Base-by-base conservation (phyloP, 2,329 filamentous ascomycete genomes). In the Epichloe gansuensis region DNA sequence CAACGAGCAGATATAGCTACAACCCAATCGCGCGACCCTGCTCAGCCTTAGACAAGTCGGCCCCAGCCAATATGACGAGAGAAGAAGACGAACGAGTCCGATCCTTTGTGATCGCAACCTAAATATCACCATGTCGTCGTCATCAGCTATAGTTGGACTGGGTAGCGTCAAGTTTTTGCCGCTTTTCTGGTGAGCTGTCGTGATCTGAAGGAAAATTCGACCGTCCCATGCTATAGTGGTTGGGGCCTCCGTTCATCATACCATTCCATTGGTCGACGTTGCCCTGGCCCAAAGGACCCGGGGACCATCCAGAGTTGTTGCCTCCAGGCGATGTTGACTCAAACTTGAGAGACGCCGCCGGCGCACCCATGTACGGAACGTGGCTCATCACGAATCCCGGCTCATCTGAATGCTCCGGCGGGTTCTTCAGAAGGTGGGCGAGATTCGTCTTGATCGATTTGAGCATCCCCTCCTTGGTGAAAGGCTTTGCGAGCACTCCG, bases 401-500 rank as follows among this genome's bases (percentile, higher is more conserved):
- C 58, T 23, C 67, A 5, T 68, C 67, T 45, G 71, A 67, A 21
- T 78, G 74, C 1, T 64, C 62, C 3, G 74, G 71, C 4, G 77
- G 76, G 54, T 81, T 79, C 63, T 88, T 89, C 64, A 94, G 83
- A 55, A 95, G 76, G 64, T 90, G 85, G n/a, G 81, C 78, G 48
- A 97, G 75, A 64, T 96, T 89, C 64, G 91, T 94, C 68, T 93
- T 88, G 34, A 98, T 76, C 71, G 95, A 86, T 58, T 85, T 83
- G 52, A 88, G 77, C 73, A 93, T 88, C 41, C 86, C 88, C 59
- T 90, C 86, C 61, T 86, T 85, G 4, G 93, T 98, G 66, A 98
- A 98, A 0, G 93, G 93, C 65, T 98, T 98, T 0, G 93, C 91
- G 55, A 98, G 73, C 17, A 98, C 91, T 63, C 95, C 93, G 63